Percentiles rank a stretch among this genome's conserved stretches.
These are phyloP conservation scores for Starmera caribaea DNA, from an alignment of 805 yeast species.

Conservation along the genomic window DNA sequence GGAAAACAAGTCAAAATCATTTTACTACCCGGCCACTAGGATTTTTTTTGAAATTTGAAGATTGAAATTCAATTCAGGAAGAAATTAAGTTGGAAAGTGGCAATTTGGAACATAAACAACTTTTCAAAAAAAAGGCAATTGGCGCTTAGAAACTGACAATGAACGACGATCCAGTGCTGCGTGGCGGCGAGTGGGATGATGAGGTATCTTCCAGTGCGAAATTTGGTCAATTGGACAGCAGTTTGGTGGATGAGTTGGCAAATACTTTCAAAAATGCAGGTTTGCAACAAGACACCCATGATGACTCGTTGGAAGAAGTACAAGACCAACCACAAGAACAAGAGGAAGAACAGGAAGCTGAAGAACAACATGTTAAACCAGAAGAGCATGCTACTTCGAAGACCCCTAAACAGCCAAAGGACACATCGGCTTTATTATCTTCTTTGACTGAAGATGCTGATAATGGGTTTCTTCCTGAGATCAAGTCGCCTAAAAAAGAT, in stretches of 20 bases:
- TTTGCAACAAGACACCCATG: constrained; percentile 2
- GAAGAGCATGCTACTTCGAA: not conserved
- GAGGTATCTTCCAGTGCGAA: constrained; percentile 28
- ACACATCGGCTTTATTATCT: constrained; percentile 24
- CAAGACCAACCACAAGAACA: constrained; percentile 1
- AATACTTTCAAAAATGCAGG: constrained; percentile 7
- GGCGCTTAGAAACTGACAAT: constrained; percentile 12
- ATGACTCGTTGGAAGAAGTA: constrained; percentile 2
- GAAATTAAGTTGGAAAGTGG: not conserved
- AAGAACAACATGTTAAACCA: constrained; percentile 1
- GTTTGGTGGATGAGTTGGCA: constrained; percentile 11
- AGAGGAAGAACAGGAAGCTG: constrained; percentile 1
- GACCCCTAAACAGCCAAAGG: constrained; percentile 3
- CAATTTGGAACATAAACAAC: not conserved
- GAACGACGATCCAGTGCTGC: constrained; percentile 37
- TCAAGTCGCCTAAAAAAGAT: constrained; percentile 17
- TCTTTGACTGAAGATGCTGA: constrained; percentile 32
- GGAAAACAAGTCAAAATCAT: too few relatives aligned
- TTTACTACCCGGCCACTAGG: too few relatives aligned
- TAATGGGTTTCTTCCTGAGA: constrained; percentile 9
- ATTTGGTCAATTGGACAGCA: not conserved
- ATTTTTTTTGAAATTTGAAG: too few relatives aligned
- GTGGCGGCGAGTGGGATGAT: constrained; percentile 57
- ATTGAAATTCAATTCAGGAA: too few relatives aligned
- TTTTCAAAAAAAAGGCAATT: not conserved